Evolutionary conservation across 1,139 yeast species (phyloP).

Genomic region (Sugiyamaella castrensis): DNA sequence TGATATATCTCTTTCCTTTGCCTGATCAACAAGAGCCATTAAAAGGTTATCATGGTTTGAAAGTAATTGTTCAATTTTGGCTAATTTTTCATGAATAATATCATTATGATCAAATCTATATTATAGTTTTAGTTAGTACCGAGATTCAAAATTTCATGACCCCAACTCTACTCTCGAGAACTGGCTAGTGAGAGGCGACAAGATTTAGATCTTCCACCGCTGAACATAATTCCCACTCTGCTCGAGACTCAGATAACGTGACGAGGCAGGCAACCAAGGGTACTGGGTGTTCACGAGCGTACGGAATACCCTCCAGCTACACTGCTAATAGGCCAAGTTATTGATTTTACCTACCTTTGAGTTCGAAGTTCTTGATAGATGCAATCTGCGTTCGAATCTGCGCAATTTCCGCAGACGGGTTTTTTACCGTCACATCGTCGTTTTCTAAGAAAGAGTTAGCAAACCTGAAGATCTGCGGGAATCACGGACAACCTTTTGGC

Average conservation of each 20-base stretch:
- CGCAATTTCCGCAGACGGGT: constrained; percentile 22
- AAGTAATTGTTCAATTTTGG: constrained; percentile 8
- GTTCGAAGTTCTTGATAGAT: constrained; percentile 18
- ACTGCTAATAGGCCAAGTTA: background rate
- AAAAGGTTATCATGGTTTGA: constrained; percentile 9
- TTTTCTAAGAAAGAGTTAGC: constrained; percentile 16
- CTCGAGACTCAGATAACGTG: too few relatives aligned
- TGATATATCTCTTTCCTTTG: constrained; percentile 4
- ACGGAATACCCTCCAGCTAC: background rate
- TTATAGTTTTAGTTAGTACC: background rate
- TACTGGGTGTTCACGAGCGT: too few relatives aligned
- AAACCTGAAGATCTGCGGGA: background rate
- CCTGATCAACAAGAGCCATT: constrained; percentile 10
- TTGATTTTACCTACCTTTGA: constrained; percentile 11
- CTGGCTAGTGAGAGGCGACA: background rate
- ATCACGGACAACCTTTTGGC: background rate
- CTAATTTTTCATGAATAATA: constrained; percentile 4
- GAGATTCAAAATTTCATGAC: background rate
- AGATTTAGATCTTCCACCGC: too few relatives aligned
- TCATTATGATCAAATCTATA: constrained; percentile 7
- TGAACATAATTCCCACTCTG: too few relatives aligned
- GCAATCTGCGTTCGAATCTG: constrained; percentile 18
- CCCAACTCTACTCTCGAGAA: too few relatives aligned
- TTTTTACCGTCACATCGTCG: constrained; percentile 23
- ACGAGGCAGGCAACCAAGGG: too few relatives aligned